Evolutionary conservation across 2,329 filamentous ascomycete genomes (phyloP).

Genomic region (Alternaria incomplexa): DNA sequence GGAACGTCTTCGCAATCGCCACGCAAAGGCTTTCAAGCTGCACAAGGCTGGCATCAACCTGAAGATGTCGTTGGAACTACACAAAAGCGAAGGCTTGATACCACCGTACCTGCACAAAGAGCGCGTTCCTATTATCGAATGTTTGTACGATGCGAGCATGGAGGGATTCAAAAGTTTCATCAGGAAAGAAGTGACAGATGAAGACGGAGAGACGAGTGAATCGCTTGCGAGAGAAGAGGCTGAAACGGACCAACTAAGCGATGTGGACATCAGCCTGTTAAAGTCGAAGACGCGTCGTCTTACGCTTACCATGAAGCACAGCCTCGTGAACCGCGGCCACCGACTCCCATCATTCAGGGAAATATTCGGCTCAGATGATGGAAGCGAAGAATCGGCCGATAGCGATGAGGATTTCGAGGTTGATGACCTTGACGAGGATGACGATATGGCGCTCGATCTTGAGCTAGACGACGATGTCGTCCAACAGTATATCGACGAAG

Average conservation of each 20-base stretch:
- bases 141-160: conserved; percentile 55
- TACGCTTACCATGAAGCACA: conserved; percentile 14
- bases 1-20: conserved; percentile 33
- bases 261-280: conserved; percentile 21
- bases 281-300: conserved; percentile 12
- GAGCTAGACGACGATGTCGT: conserved; percentile 13
- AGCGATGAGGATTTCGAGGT: conserved; percentile 1
- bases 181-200: background rate
- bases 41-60: conserved; percentile 35
- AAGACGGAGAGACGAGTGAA: background rate
- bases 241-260: conserved; percentile 33
- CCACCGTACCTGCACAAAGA: conserved; percentile 44
- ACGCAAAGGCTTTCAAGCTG: conserved; percentile 35
- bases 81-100: conserved; percentile 26
- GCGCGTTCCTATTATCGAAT: conserved; percentile 24
- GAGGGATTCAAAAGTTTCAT: conserved; percentile 36
- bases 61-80: conserved; percentile 34
- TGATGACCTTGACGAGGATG: conserved; percentile 10
- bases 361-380: conserved; percentile 1
- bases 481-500: background rate
- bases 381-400: background rate
- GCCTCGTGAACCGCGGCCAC: conserved; percentile 8
- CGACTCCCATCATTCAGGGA: background rate
- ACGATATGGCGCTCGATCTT: conserved; percentile 18
- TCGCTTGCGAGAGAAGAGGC: conserved; percentile 10